Evolutionary conservation across 78 protist genomes (phyloP), one percentile per base, ranked within the genome.

Genomic region (Emiliania huxleyi): DNA sequence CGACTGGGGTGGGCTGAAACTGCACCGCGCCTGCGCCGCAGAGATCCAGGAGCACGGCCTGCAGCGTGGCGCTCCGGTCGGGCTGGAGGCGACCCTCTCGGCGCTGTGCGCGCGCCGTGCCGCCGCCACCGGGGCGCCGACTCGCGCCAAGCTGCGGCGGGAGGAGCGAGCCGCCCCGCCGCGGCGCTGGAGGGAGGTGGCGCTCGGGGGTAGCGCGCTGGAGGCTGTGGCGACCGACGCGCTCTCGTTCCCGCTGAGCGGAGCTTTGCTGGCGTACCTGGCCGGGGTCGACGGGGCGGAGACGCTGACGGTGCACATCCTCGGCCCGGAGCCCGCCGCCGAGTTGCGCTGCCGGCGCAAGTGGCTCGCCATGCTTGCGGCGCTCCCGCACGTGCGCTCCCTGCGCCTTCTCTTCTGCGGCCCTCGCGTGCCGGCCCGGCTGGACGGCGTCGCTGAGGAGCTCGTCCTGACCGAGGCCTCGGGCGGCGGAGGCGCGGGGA

Each of bases 231-330:
- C 75, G 75, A 69, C 38, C 37, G 75, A 69, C 75, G 75, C 75
- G 75, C 75, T 69, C 75, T 69, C 75, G 37, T 69, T 69, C 75
- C 75, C 75, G 75, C 75, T 69, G n/a, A 69, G 62, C 62, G 62
- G 29, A 19, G 62, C 29, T 52, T 52, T 52, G 62, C 62, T 52
- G 29, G 15, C 62, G n/a, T n/a, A n/a, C n/a, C n/a, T n/a, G n/a
- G n/a, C n/a, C n/a, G n/a, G n/a, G n/a, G n/a, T n/a, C 62, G 62
- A 52, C 62, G 62, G 29, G 62, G 62, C 8, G 62, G 62, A 15
- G 38, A 4, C 23, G 75, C n/a, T 69, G 37, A 3, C n/a, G 75
- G 33, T 69, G 23, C 38, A 3, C 38, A 15, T 69, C 33, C n/a
- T 69, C 38, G 75, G 75, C 23, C 37, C 75, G 33, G 75, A 69